phyloP scores from a whole-genome alignment of 2,329 filamentous ascomycete genomes.

The Beauveria caledonica region DNA sequence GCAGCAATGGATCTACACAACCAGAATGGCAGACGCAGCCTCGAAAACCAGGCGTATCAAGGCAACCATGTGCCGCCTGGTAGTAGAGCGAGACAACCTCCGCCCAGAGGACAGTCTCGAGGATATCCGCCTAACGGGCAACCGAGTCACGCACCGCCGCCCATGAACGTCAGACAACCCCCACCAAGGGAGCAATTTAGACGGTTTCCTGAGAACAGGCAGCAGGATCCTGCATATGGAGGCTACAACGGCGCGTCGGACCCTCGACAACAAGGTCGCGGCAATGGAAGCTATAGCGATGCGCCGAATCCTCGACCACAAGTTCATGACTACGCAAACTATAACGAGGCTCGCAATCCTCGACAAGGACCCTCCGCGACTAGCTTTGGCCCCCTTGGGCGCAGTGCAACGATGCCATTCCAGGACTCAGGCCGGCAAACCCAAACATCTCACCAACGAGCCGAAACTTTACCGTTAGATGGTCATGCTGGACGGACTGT shows the following conservation, averaged over 20 bases:
- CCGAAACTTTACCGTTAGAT: slow-evolving; percentile 39
- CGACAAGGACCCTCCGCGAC: slow-evolving; percentile 23
- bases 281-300: not conserved
- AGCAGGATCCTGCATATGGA: slow-evolving; percentile 19
- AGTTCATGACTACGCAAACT: slow-evolving; percentile 18
- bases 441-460: slow-evolving; percentile 25
- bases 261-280: not conserved
- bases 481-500: slow-evolving; percentile 35
- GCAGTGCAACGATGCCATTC: slow-evolving; percentile 55
- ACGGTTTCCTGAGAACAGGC: slow-evolving; percentile 9
- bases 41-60: slow-evolving; percentile 20
- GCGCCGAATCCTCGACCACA: slow-evolving; percentile 15
- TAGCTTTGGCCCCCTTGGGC: slow-evolving; percentile 42
- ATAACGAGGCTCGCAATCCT: slow-evolving; percentile 12
- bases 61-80: slow-evolving; percentile 21
- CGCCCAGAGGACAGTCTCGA: slow-evolving; percentile 20
- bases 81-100: slow-evolving; percentile 19
- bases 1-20: slow-evolving; percentile 27
- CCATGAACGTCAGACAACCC: slow-evolving; percentile 17
- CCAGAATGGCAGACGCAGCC: slow-evolving; percentile 19
- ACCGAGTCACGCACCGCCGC: slow-evolving; percentile 19
- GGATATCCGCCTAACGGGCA: slow-evolving; percentile 10
- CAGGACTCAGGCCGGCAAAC: slow-evolving; percentile 34
- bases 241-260: not conserved
- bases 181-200: slow-evolving; percentile 20